A percentile compares a stretch with the other conserved stretches of the same genome.
Conservation (phyloP, 768 basidiomycete species). For the Strobilomyces echinocephalus region DNA sequence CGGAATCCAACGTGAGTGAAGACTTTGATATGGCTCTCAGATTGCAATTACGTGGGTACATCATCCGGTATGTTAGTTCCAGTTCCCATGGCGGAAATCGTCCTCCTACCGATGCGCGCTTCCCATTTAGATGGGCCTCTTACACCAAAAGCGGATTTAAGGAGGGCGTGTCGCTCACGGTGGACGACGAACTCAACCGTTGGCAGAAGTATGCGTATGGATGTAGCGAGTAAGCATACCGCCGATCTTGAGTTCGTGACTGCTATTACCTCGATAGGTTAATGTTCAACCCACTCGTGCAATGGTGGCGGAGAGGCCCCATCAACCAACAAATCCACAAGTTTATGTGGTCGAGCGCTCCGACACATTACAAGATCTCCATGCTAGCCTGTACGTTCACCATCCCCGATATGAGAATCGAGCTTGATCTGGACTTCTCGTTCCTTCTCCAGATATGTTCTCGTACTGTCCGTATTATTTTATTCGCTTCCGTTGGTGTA, state of each 20-base stretch:
- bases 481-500: neutral
- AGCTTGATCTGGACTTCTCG: neutral
- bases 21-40: conserved; percentile 67
- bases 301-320: conserved; percentile 77
- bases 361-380: conserved; percentile 77
- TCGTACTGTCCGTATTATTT: conserved; percentile 41
- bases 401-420: neutral
- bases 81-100: neutral
- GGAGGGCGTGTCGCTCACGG: conserved; percentile 86
- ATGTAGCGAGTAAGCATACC: conserved; percentile 44
- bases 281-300: conserved; percentile 76
- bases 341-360: conserved; percentile 73
- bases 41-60: conserved; percentile 61
- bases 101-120: neutral
- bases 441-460: conserved; percentile 38
- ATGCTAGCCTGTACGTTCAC: conserved; percentile 47
- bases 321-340: conserved; percentile 75
- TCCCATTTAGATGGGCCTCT: conserved; percentile 57
- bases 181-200: conserved; percentile 85
- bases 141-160: conserved; percentile 84
- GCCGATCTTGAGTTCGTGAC: neutral
- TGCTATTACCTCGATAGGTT: conserved; percentile 43
- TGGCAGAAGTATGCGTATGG: conserved; percentile 91
- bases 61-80: conserved; percentile 45
- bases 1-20: conserved; percentile 61